Evolutionary conservation across 129 eudicot species (phyloP), one percentile per base, ranked within the genome.

Genomic region (Cynara cardunculus): DNA sequence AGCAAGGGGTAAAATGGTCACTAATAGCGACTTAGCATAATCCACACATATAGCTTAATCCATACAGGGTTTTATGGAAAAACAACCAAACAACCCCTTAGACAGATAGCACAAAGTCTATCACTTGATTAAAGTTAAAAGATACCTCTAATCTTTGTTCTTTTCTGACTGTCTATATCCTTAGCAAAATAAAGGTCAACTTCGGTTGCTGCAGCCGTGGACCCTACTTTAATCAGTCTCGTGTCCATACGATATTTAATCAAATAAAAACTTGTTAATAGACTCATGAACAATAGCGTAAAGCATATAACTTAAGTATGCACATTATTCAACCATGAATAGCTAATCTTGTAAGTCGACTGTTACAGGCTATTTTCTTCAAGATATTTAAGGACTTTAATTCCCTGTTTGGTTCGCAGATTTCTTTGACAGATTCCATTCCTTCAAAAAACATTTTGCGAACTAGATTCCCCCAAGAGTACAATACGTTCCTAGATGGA

Each of bases 121-220:
- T 49, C 8, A 53, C 59, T 12, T 74, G 27, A 24, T 53, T 3
- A 22, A 82, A 31, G 53, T 27, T n/a, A 12, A 69, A 76, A 6
- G n/a, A 71, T 68, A 8, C 56, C 32, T 34, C 35, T 31, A 13
- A 79, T 44, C 46, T 82, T 27, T 32, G 69, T 53, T 44, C 74
- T 27, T 74, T 80, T 80, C 37, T 66, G 70, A n/a, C 76, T 41
- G 61, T 21, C 76, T n/a, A 30, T 74, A 9, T 25, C 9, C 37
- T 32, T 70, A 75, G 7, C 49, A 70, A 25, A 25, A 31, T 6
- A 35, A 44, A 22, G 62, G 76, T 85, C 88, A 44, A 65, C 44
- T 69, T 35, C 46, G 80, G 80, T 67, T 74, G 85, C 65, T 61
- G 79, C 76, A 49, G 41, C 77, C 75, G 53, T 37, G 71, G 25